Evolutionary conservation across 2,329 filamentous ascomycete genomes (phyloP).

Genomic region (Dactylellina cionopaga): DNA sequence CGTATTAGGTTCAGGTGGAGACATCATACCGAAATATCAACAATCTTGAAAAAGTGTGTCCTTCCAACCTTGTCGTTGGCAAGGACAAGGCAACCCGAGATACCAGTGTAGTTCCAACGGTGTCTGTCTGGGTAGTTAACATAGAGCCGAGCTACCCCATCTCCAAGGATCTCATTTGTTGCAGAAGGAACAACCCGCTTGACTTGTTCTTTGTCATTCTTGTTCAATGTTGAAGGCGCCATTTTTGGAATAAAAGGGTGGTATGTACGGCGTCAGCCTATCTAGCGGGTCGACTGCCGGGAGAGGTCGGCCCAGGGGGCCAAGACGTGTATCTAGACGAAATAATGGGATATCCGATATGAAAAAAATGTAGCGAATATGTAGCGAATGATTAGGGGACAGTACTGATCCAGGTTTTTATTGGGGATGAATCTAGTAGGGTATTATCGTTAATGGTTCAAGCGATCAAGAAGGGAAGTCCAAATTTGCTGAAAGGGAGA

Average conservation of each 20-base stretch:
- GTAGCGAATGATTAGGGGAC: no score
- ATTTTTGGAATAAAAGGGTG: not conserved
- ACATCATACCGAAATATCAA: conserved; percentile 85
- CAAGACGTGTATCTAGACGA: no score
- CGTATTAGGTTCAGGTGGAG: not conserved
- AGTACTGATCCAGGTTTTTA: no score
- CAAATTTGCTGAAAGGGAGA: no score
- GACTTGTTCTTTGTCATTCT: conserved; percentile 95
- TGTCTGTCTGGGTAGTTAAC: conserved; percentile 85
- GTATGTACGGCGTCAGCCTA: not conserved
- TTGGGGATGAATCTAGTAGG: no score
- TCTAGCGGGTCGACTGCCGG: no score
- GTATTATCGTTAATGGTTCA: no score
- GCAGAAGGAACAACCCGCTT: conserved; percentile 93
- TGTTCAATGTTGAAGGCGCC: conserved; percentile 75
- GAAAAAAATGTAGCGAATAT: no score
- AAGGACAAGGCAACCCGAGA: conserved; percentile 90
- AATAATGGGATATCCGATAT: no score
- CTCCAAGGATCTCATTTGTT: conserved; percentile 96
- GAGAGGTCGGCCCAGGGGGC: no score
- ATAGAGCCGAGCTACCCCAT: conserved; percentile 91
- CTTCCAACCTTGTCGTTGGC: conserved; percentile 94
- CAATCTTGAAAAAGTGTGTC: conserved; percentile 97
- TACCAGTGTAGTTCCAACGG: conserved; percentile 91
- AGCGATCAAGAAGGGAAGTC: no score